Base-by-base conservation (phyloP, 2,329 filamentous ascomycete species). In the Fonsecaea erecta region DNA sequence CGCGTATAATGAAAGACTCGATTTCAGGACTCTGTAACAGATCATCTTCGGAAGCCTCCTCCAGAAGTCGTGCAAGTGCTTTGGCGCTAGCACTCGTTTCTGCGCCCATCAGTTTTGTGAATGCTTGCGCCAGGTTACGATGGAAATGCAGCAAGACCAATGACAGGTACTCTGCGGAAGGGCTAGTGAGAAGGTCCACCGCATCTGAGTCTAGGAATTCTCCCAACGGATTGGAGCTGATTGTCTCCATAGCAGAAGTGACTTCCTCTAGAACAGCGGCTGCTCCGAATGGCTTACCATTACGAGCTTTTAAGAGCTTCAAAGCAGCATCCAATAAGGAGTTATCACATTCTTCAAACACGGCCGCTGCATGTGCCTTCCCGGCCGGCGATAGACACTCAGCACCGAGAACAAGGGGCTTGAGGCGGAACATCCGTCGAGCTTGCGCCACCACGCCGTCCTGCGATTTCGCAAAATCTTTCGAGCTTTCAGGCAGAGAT, bases 401-500 rank as follows among this genome's bases (percentile, higher is more conserved):
- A 21, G 59, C 43, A 21, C 53, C 48, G 2, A 63, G 40, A 26
- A 66, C 35, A 28, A 43, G 30, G 11, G 52, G n/a, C 66, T 82
- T 81, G 9, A 92, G 77, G 1, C 84, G 78, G 66, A 90, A 89
- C 79, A 92, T 92, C 0, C 90, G 87, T 52, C 83, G 81, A 0
- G 88, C 88, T 71, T 90, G 85, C 6, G 87, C 82, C 9, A 86
- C 85, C 28, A 96, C 83, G 46, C 82, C 81, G 57, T 86, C 83
- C 74, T 97, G 92, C 0, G 92, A 96, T 48, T 83, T 82, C 28
- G 85, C 83, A 70, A 91, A 91, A 18, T 92, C 90, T 67, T 89
- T 89, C 0, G 92, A 93, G 62, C 94, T 88, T 73, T 94, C 92
- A 0, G 93, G 92, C 4, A 91, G 83, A 0, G 92, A 96, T 5